Evolutionary conservation across 371 early-diverging fungal species (phyloP), one percentile per base, ranked within the genome.

Genomic region (Mortierella sp.): DNA sequence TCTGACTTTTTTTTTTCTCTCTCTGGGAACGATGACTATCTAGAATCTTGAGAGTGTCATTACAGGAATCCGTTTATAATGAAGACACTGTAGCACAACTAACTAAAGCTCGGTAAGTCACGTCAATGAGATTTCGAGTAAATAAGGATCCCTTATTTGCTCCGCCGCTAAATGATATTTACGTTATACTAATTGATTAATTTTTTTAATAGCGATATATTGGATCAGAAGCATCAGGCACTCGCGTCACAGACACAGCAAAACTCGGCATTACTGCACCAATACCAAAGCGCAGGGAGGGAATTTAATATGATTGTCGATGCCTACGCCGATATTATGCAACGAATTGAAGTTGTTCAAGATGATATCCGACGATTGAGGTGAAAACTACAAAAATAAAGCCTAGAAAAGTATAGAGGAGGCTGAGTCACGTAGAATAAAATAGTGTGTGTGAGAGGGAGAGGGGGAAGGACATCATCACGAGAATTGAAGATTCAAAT

Each of bases 231-330:
- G 33, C 50, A 67, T 6, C 50, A 60, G 13, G 4, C 47, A 1
- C 72, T 81, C 0, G 43, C 47, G 6, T 50, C 21, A 1, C 72
- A 81, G 52, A 58, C 58, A 3, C 32, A 52, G 15, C 76, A 81
- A 33, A 81, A 81, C 22, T 40, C 69, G 7, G 19, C 5, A 7
- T 52, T 76, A 16, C 45, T 81, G 5, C 61, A 67, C 0, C 60
- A 62, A 50, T 81, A 75, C 40, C 69, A 72, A 40, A 59, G 33
- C 43, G 76, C 70, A 7, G 81, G 81, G 22, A 55, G 62, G 1
- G 81, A 81, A 16, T 81, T 81, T 59, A 66, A 72, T 22, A 40
- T 58, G 41, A 81, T 81, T 33, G 81, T 81, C 9, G 59, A 75
- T 0, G 66, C 76, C 1, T 81, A 81, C 33, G 47, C 75, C 0